phyloP scores from a whole-genome alignment of 2,329 filamentous ascomycete species.

The Aureobasidium pullulans region DNA sequence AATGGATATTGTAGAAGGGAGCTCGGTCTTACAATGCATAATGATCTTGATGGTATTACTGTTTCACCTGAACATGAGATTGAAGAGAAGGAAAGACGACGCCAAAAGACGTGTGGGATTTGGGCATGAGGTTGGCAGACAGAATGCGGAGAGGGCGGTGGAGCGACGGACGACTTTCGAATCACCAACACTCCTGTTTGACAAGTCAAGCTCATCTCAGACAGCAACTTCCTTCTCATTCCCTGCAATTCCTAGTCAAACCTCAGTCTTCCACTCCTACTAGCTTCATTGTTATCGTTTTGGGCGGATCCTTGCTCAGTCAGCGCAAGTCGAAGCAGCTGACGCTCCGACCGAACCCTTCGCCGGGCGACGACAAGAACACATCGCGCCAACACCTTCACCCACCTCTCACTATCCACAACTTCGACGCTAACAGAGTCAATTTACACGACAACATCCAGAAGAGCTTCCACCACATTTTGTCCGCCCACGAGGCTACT shows the following conservation, averaged over 20 bases:
- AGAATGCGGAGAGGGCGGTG: not conserved
- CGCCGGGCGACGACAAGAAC: slow-evolving; percentile 2
- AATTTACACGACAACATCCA: not conserved
- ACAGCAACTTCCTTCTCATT: not conserved
- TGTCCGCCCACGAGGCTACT: not conserved
- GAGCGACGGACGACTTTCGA: not conserved
- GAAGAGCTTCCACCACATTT: not conserved
- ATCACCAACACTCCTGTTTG: not conserved
- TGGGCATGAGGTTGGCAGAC: not conserved
- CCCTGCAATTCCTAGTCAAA: not conserved
- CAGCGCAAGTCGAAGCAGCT: slow-evolving; percentile 1
- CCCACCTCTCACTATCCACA: not conserved
- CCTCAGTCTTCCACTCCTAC: not conserved
- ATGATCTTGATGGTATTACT: too few species aligned
- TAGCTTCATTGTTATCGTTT: not conserved
- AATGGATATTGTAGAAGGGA: too few species aligned
- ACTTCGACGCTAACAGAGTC: not conserved
- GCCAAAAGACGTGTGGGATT: not conserved
- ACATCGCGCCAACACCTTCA: not conserved
- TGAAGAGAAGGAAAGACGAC: not conserved
- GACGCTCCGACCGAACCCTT: not conserved
- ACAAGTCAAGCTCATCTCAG: not conserved
- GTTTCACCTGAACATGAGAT: too few species aligned
- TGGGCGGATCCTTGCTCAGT: not conserved
- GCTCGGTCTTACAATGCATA: too few species aligned